A percentile compares a stretch with the other conserved stretches of the same genome.
Conservation (phyloP, 768 basidiomycete species). For the Boletus edulis region DNA sequence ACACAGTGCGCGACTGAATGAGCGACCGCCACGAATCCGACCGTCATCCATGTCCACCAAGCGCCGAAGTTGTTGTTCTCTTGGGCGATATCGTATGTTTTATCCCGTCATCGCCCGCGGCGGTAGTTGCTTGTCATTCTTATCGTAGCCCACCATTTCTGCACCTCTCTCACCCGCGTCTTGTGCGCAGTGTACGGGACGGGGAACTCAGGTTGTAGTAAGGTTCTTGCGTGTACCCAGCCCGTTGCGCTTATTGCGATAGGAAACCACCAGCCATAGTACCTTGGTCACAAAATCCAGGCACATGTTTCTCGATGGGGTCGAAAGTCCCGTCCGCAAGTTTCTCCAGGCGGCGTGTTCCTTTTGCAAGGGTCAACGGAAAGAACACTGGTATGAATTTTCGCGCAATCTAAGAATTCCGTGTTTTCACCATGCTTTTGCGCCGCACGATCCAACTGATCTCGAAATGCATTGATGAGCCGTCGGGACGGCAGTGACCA, state of each 20-base stretch:
- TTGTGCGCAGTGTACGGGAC: conserved; percentile 2
- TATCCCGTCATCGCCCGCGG: conserved; percentile 16
- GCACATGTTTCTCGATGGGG: background rate
- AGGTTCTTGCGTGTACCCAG: background rate
- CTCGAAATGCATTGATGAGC: background rate
- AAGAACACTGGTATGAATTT: background rate
- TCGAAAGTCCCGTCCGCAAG: background rate
- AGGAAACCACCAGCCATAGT: background rate
- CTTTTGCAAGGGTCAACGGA: background rate
- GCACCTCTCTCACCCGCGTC: background rate
- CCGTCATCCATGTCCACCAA: conserved; percentile 17
- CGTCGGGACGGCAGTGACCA: background rate
- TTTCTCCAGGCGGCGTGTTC: background rate
- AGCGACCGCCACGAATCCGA: background rate
- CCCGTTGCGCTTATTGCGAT: background rate
- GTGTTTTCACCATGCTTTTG: background rate
- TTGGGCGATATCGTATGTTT: conserved; percentile 29
- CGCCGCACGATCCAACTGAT: background rate
- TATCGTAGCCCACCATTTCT: conserved; percentile 22
- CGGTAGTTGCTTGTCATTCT: conserved; percentile 7
- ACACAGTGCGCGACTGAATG: background rate
- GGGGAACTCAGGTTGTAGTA: conserved; percentile 4
- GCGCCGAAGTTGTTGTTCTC: conserved; percentile 21
- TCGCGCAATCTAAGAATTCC: background rate
- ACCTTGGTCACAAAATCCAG: background rate